Percentiles rank a stretch among this genome's conserved stretches.
Evolutionary conservation across 1,139 yeast genomes (phyloP).

Genomic region (Pichia sp.): DNA sequence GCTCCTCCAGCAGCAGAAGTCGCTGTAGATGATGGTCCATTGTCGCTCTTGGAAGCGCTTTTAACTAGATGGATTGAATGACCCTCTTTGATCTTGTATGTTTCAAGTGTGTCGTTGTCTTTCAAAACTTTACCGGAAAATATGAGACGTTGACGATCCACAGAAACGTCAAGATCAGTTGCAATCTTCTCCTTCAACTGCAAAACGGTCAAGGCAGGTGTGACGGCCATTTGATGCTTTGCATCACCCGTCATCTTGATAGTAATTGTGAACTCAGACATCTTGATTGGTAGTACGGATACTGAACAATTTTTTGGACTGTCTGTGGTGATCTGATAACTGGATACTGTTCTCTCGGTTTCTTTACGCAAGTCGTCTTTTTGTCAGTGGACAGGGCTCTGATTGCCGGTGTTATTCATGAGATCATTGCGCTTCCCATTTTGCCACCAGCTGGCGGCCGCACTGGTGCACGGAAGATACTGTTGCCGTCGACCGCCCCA

Average conservation of each 20-base stretch:
- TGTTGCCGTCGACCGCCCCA: not conserved
- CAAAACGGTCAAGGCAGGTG: constrained; percentile 51
- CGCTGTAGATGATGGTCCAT: constrained; percentile 21
- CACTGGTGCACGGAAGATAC: not conserved
- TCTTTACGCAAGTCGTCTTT: too few relatives aligned
- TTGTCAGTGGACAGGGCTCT: not conserved
- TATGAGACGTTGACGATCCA: constrained; percentile 77
- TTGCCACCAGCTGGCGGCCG: not conserved
- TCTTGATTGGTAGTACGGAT: not conserved
- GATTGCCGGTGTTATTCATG: not conserved
- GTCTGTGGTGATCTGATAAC: too few relatives aligned
- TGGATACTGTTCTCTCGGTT: too few relatives aligned
- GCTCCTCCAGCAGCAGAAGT: constrained; percentile 16
- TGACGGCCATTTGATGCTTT: constrained; percentile 43
- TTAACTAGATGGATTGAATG: constrained; percentile 88
- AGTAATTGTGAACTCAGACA: constrained; percentile 17
- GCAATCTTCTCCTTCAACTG: constrained; percentile 69
- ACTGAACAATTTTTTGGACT: too few relatives aligned
- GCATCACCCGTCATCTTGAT: constrained; percentile 19
- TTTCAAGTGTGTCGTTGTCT: constrained; percentile 67
- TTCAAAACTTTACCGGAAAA: constrained; percentile 92
- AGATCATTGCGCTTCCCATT: not conserved
- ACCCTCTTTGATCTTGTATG: constrained; percentile 78
- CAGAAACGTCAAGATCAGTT: constrained; percentile 56
- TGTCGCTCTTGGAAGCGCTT: constrained; percentile 43